phyloP scores from a whole-genome alignment of 179 eudicot species.

The Drosera spatulata region DNA sequence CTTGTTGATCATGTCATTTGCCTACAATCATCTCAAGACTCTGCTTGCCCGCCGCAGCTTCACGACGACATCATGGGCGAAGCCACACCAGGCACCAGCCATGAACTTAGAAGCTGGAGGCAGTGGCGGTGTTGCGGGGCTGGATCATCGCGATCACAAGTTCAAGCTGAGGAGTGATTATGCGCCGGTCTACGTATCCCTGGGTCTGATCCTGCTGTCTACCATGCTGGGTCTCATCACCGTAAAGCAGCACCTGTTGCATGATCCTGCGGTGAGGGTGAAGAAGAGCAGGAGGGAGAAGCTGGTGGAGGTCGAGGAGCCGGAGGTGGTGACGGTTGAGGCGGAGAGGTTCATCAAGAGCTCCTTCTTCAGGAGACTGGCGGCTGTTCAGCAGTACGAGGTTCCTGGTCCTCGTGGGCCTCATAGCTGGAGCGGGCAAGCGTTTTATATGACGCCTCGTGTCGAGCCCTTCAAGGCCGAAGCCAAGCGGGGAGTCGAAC shows the following conservation, averaged over 20 bases:
- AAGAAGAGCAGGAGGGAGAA: slow-evolving; percentile 60
- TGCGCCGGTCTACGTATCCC: slow-evolving; percentile 51
- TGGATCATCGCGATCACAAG: background rate
- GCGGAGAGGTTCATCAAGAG: slow-evolving; percentile 44
- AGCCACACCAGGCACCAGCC: background rate
- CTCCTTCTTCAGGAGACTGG: slow-evolving; percentile 62
- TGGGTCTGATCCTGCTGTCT: slow-evolving; percentile 49
- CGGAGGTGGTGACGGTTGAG: slow-evolving; percentile 39
- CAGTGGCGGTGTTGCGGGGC: background rate
- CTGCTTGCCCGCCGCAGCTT: too few relatives aligned
- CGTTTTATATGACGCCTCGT: background rate
- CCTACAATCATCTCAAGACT: too few relatives aligned
- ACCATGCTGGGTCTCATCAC: slow-evolving; percentile 38
- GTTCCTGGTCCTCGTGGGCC: background rate
- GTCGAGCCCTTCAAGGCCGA: background rate
- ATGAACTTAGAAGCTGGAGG: background rate
- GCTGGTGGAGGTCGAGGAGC: slow-evolving; percentile 63
- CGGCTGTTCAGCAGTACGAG: slow-evolving; percentile 24
- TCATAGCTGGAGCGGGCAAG: background rate
- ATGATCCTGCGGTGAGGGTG: slow-evolving; percentile 47
- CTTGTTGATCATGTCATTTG: too few relatives aligned
- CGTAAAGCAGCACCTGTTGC: slow-evolving; percentile 36
- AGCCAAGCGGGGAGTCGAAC: background rate
- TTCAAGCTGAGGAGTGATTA: slow-evolving; percentile 25
- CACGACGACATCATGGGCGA: too few relatives aligned